Percentiles rank a stretch among this genome's conserved stretches.
Evolutionary conservation across 2,329 filamentous ascomycete genomes (phyloP).

Genomic region (Botrytis sinoallii): DNA sequence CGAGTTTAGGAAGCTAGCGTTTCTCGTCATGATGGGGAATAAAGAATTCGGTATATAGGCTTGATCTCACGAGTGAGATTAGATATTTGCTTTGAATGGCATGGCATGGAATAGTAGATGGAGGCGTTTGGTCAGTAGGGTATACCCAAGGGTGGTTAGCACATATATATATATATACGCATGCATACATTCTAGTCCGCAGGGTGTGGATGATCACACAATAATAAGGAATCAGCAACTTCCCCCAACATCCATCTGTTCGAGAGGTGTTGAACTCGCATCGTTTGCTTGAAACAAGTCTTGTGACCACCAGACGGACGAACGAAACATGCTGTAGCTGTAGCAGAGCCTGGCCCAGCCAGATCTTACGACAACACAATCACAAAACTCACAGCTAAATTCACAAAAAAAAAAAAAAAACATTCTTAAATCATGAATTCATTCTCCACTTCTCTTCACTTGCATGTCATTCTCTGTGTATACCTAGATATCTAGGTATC

Average conservation of each 20-base stretch:
- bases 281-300: neutral
- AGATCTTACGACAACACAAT: neutral
- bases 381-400: neutral
- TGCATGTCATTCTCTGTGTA: neutral
- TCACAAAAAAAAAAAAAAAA: neutral
- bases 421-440: neutral
- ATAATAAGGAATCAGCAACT: neutral
- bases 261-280: neutral
- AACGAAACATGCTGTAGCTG: neutral
- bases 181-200: neutral
- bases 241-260: neutral
- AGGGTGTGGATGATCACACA: neutral
- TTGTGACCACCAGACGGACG: neutral
- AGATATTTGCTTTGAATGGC: neutral
- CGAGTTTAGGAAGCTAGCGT: neutral
- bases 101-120: neutral
- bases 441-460: neutral
- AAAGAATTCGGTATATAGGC: neutral
- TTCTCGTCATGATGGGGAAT: neutral
- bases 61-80: neutral
- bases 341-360: neutral
- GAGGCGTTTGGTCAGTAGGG: constrained; percentile 13
- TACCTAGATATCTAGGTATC: neutral
- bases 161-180: neutral
- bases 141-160: constrained; percentile 7